Conservation (phyloP, 2,329 filamentous ascomycete genomes). For the Pseudogymnoascus destructans region DNA sequence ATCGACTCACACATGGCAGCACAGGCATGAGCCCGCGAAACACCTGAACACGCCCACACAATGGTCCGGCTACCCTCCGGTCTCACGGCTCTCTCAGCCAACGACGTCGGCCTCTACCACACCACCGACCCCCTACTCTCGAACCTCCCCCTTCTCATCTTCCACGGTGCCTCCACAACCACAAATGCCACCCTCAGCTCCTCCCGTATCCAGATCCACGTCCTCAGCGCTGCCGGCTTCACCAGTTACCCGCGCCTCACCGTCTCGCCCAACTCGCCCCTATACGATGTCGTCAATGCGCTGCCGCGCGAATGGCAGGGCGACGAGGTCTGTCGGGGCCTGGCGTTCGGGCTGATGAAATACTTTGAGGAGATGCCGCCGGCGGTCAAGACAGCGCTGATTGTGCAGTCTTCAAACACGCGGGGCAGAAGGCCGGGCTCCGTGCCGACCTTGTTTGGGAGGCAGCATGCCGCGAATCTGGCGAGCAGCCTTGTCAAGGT, state of each 20-base stretch:
- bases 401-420: conserved; percentile 31
- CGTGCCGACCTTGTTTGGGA: conserved; percentile 57
- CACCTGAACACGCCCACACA: conserved; percentile 23
- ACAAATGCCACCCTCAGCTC: conserved; percentile 77
- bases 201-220: conserved; percentile 87
- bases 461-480: conserved; percentile 85
- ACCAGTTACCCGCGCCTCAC: conserved; percentile 84
- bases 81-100: conserved; percentile 61
- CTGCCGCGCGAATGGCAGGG: conserved; percentile 90
- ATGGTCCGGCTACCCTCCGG: conserved; percentile 79
- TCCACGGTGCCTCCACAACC: conserved; percentile 83
- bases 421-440: conserved; percentile 47
- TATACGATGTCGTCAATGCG: conserved; percentile 81
- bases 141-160: conserved; percentile 72
- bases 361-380: conserved; percentile 84
- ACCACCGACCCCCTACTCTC: conserved; percentile 72
- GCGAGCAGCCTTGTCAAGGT: conserved; percentile 74
- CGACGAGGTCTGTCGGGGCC: conserved; percentile 79
- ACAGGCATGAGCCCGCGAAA: not conserved
- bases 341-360: conserved; percentile 86
- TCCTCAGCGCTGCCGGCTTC: conserved; percentile 80
- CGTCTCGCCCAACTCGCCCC: conserved; percentile 80
- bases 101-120: conserved; percentile 78
- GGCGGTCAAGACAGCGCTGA: conserved; percentile 59
- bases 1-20: not conserved